A percentile compares a stretch with the other conserved stretches of the same genome.
Conservation (phyloP, 108 stramenopile genomes). For the Cylindrotheca fusiformis region DNA sequence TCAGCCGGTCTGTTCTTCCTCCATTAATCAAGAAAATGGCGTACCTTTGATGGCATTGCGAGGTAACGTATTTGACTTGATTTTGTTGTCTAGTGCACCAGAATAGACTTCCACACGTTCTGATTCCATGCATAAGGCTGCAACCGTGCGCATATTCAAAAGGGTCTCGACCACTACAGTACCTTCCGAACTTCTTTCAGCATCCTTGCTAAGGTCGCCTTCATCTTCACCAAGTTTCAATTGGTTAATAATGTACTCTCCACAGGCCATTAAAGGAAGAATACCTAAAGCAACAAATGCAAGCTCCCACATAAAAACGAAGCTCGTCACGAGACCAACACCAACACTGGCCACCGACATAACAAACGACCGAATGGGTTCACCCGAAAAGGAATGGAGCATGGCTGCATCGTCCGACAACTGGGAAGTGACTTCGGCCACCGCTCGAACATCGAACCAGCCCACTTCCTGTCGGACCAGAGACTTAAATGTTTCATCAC, state of each 20-base stretch:
- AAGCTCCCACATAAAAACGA: slow-evolving; percentile 66
- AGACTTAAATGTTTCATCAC: slow-evolving; percentile 46
- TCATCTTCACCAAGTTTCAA: slow-evolving; percentile 54
- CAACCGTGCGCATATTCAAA: slow-evolving; percentile 60
- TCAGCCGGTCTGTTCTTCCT: no score
- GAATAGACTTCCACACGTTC: slow-evolving; percentile 25
- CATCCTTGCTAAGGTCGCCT: slow-evolving; percentile 31
- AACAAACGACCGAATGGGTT: slow-evolving; percentile 57
- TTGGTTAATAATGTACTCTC: slow-evolving; percentile 74
- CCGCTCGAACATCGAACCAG: slow-evolving; percentile 45
- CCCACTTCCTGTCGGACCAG: slow-evolving; percentile 54
- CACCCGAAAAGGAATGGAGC: slow-evolving; percentile 62
- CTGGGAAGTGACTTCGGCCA: slow-evolving; percentile 58
- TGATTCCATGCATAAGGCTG: slow-evolving; percentile 48
- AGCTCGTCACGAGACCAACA: slow-evolving; percentile 52
- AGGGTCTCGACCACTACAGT: slow-evolving; percentile 65
- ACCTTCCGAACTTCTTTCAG: slow-evolving; percentile 38
- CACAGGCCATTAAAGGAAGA: slow-evolving; percentile 65
- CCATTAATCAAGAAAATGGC: no score
- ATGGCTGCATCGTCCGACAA: slow-evolving; percentile 68
- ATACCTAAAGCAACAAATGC: slow-evolving; percentile 42
- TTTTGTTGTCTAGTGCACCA: slow-evolving; percentile 27
- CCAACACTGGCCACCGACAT: slow-evolving; percentile 50
- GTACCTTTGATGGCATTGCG: slow-evolving; percentile 32
- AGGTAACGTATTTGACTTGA: slow-evolving; percentile 9